These are phyloP conservation scores for Linnemannia exigua DNA, from an alignment of 192 early-diverging fungal genomes.

Conservation along the genomic window DNA sequence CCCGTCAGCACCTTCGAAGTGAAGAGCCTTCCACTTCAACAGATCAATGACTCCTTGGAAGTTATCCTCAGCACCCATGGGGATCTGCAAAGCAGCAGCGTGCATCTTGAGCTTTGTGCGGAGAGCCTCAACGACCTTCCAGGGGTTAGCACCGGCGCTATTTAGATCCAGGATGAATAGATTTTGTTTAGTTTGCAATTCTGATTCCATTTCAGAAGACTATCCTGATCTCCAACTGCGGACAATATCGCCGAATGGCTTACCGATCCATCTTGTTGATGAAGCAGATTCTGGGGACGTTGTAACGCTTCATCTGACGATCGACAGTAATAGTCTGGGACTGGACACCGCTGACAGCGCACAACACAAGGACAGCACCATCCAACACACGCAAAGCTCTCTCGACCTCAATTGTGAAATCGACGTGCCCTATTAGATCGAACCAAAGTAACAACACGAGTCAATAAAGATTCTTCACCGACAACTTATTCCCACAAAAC, in stretches of 20 bases:
- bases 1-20: constrained; percentile 92
- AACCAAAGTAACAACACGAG: not conserved
- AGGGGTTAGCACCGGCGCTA: constrained; percentile 85
- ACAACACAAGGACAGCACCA: constrained; percentile 88
- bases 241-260: not conserved
- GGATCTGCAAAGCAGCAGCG: constrained; percentile 85
- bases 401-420: constrained; percentile 93
- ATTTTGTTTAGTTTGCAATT: not conserved
- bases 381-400: constrained; percentile 89
- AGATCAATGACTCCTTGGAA: constrained; percentile 95
- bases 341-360: constrained; percentile 89
- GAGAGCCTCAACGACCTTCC: constrained; percentile 84
- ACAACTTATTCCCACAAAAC: no score
- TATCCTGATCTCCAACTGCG: not conserved
- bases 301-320: constrained; percentile 92
- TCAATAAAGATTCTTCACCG: not conserved
- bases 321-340: constrained; percentile 92
- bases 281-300: constrained; percentile 88
- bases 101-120: constrained; percentile 82
- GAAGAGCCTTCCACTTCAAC: constrained; percentile 86
- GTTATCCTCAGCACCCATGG: constrained; percentile 90
- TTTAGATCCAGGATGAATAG: not conserved
- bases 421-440: constrained; percentile 77
- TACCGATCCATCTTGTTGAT: constrained; percentile 94
- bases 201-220: not conserved